Conservation (phyloP, 2,329 filamentous ascomycete genomes). For the Claviceps lovelessii region DNA sequence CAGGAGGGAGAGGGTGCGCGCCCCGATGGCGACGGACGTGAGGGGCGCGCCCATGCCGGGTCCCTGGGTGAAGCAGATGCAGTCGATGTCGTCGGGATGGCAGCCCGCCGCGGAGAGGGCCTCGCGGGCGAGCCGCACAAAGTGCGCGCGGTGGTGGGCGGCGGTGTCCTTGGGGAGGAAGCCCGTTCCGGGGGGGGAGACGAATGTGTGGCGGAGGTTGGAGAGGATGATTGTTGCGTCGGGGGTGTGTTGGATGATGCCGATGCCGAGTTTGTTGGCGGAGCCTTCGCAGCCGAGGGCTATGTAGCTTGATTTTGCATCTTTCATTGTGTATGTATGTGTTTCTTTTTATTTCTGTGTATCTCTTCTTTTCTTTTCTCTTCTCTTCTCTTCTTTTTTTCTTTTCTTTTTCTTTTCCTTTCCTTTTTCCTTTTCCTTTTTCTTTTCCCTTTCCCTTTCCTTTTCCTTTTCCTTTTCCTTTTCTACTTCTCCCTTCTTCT, state of each 20-base stretch:
- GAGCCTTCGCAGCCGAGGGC: slow-evolving; percentile 66
- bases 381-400: neutral
- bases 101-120: slow-evolving; percentile 56
- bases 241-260: slow-evolving; percentile 67
- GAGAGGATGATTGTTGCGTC: slow-evolving; percentile 55
- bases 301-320: slow-evolving; percentile 25
- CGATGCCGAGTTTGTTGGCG: slow-evolving; percentile 93
- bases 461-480: too few relatives aligned
- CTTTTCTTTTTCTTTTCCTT: too few relatives aligned
- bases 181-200: slow-evolving; percentile 79
- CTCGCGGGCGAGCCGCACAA: slow-evolving; percentile 64
- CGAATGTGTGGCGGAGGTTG: slow-evolving; percentile 89
- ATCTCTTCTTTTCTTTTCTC: neutral
- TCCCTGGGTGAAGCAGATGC: slow-evolving; percentile 89
- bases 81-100: slow-evolving; percentile 58
- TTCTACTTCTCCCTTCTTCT: too few relatives aligned
- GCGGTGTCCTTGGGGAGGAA: slow-evolving; percentile 97
- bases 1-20: slow-evolving; percentile 64
- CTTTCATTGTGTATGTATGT: neutral
- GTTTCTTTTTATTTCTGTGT: neutral
- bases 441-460: too few relatives aligned
- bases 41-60: slow-evolving; percentile 95
- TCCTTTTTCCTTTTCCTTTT: too few relatives aligned
- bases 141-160: slow-evolving; percentile 75
- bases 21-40: slow-evolving; percentile 72